Base-by-base conservation (phyloP, 2,329 filamentous ascomycete species). In the Parastagonospora avenae region DNA sequence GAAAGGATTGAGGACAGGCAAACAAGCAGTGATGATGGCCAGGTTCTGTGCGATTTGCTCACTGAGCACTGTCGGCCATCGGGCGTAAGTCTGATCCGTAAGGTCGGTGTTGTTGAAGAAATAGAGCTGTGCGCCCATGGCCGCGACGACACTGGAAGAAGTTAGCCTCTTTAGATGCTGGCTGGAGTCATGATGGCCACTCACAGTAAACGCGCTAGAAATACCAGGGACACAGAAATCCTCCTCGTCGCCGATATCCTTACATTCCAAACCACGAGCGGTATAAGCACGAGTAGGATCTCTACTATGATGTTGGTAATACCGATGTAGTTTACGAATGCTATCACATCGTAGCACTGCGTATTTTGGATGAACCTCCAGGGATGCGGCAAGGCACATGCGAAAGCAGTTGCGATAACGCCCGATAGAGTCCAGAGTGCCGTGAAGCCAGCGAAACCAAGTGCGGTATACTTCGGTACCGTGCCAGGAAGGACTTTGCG, bases 21-120 rank as follows among this genome's bases (percentile, higher is more conserved):
- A 47, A 32, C 63, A 67, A 16, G 67, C 66, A 29, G 60, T 66
- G 33, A 68, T 64, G 48, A 70, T 43, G 33, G 64, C 63, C 9
- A 70, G 59, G 6, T 67, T 64, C 35, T 70, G 67, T 16, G 66
- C 62, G 14, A 68, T 55, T 32, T 69, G 66, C 29, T 63, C 44
- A 48, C 60, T 65, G 1, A 70, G 55, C 2, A 54, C 55, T 0
- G 48, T 51, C 4, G 52, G 53, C 66, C 64, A 70, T 35, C 50
- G 57, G 19, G 54, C 28, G 37, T 54, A 57, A 8, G 59, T 59
- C n/a, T 50, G 49, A 32, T 62, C 54, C 8, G 52, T 50, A 2
- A 27, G 7, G 6, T 14, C 7, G 14, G 52, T 48, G 2, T 33
- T 42, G 48, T 68, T 69, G 55, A 64, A 63, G 40, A 65, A 62